These are phyloP conservation scores for Colletotrichum echinochloae DNA, from an alignment of 2,329 filamentous ascomycete genomes.

Conservation along the genomic window DNA sequence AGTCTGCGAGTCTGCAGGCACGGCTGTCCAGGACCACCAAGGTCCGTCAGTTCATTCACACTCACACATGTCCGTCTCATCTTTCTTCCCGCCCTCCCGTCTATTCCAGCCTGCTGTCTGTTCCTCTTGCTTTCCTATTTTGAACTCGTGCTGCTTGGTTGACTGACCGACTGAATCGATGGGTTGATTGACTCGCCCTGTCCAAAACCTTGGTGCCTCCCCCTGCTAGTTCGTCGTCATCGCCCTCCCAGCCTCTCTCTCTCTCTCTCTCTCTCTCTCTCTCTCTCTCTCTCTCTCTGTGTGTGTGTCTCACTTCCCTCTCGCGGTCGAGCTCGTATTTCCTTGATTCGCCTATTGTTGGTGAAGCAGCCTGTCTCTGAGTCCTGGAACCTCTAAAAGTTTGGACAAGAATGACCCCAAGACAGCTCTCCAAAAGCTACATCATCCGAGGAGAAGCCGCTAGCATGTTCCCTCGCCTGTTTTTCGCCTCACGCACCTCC, in stretches of 20 bases:
- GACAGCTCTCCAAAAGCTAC: background rate
- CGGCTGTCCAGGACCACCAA: constrained; percentile 4
- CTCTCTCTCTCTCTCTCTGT: background rate
- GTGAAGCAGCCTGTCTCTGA: background rate
- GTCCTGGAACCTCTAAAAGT: constrained; percentile 16
- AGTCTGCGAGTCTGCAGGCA: background rate
- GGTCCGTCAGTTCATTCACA: background rate
- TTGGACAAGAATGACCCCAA: constrained; percentile 6
- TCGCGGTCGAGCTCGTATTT: background rate
- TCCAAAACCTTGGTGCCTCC: constrained; percentile 1
- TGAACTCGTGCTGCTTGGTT: background rate
- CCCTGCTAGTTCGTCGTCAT: constrained; percentile 21
- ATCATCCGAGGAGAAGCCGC: background rate
- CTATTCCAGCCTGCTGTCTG: background rate
- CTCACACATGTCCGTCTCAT: constrained; percentile 12
- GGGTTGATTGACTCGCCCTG: background rate
- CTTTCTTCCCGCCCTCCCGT: constrained; percentile 25
- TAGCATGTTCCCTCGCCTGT: constrained; percentile 20
- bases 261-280: constrained; percentile 20
- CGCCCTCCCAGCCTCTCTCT: constrained; percentile 20
- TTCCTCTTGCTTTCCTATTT: constrained; percentile 8
- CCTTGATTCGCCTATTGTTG: background rate
- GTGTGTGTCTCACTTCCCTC: no score
- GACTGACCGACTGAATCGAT: background rate
- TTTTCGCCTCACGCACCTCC: constrained; percentile 23